Evolutionary conservation across 2,329 filamentous ascomycete genomes (phyloP), one percentile per base, ranked within the genome.

Genomic region (Aspergillus clavatus): DNA sequence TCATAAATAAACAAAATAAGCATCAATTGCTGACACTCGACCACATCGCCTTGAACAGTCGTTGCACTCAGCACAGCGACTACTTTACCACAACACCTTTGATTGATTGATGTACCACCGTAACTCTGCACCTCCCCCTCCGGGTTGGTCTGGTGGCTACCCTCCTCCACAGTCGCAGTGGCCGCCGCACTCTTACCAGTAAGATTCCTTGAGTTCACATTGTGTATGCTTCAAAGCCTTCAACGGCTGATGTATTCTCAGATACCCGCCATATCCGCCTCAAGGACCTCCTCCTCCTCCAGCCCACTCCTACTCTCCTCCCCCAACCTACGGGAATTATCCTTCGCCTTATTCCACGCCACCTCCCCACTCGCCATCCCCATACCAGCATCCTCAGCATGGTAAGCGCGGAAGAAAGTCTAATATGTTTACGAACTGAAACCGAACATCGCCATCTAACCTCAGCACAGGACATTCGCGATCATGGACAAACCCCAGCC

Each of bases 401-500:
- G 41, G 53, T 56, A 51, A 43, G 52, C 12, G 11, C 2, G 7
- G 12, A 18, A n/a, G n/a, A n/a, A n/a, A n/a, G n/a, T 8, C 14
- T 14, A 7, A 12, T 23, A 8, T 16, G 7, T n/a, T 22, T 6
- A 4, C 10, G n/a, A 33, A n/a, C 26, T n/a, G 14, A 3, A 12
- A n/a, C 5, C 21, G 16, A 26, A 8, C 23, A 4, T 12, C 8
- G 16, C 16, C 23, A 11, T 23, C 36, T 55, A 38, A 55, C 45
- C 24, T 27, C 5, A 7, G 22, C n/a, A 21, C 16, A 65, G 53
- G 81, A 76, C 67, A 68, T 16, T 43, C 54, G 68, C 48, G 78
- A 80, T 54, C 80, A 77, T 51, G 80, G 35, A 45, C 43, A 22
- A 47, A 80, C 54, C 75, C 75, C 40, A 66, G 66, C 53, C 78